These are phyloP conservation scores for Mortierella sp. DNA, from an alignment of 371 early-diverging fungal genomes.

Conservation along the genomic window DNA sequence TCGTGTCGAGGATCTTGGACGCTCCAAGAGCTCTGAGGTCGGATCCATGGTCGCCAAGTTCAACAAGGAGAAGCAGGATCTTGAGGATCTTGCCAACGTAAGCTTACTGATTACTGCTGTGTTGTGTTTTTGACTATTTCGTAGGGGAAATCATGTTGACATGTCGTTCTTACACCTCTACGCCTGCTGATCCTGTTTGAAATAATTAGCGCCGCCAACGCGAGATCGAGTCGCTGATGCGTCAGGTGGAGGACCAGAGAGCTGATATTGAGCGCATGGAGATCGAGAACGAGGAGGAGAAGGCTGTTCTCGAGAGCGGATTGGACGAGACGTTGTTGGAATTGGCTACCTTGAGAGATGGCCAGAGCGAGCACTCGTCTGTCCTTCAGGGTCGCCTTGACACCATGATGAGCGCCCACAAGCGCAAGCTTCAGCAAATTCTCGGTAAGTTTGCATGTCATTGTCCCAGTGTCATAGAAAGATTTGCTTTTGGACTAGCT, in stretches of 20 bases:
- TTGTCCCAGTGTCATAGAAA: not conserved
- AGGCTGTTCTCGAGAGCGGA: conserved; percentile 91
- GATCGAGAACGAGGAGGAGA: conserved; percentile 88
- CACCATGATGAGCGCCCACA: conserved; percentile 75
- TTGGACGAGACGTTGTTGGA: conserved; percentile 95
- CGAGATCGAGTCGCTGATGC: conserved; percentile 75
- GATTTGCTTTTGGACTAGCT: not conserved
- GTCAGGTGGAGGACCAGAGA: conserved; percentile 77
- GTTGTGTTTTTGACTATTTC: not conserved
- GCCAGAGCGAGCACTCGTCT: conserved; percentile 35
- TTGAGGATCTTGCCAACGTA: conserved; percentile 73
- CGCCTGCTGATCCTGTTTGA: not conserved
- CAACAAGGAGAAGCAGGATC: conserved; percentile 85
- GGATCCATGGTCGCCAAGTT: conserved; percentile 82
- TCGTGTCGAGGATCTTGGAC: conserved; percentile 83
- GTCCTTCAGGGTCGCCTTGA: conserved; percentile 79
- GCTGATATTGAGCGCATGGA: conserved; percentile 78
- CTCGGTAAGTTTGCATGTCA: conserved; percentile 66
- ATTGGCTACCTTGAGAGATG: conserved; percentile 66
- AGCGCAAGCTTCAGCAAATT: conserved; percentile 84
- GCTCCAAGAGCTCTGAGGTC: conserved; percentile 86
- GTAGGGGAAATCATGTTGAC: not conserved
- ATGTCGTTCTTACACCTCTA: no score
- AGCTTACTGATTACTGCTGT: conserved; percentile 13
- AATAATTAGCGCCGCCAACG: conserved; percentile 60